Percentiles rank a stretch among this genome's conserved stretches.
phyloP scores from a whole-genome alignment of 2,329 filamentous ascomycete species.

The Neurospora crassa region DNA sequence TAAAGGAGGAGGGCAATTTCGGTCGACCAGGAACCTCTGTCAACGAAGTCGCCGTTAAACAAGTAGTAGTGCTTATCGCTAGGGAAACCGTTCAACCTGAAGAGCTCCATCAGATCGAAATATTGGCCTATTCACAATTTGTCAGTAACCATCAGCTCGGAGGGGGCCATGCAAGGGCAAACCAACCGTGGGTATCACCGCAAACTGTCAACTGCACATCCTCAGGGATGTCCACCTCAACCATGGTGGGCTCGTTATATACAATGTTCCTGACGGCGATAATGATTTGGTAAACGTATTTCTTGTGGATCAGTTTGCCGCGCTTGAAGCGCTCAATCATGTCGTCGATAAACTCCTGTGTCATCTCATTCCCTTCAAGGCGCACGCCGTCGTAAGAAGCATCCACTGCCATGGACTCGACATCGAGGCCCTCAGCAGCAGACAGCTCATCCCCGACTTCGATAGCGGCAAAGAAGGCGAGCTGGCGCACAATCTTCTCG shows the following conservation, averaged over 20 bases:
- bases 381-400: slow-evolving; percentile 74
- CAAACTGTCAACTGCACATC: slow-evolving; percentile 83
- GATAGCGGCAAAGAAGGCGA: slow-evolving; percentile 91
- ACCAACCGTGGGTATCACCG: slow-evolving; percentile 78
- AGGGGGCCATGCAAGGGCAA: background rate
- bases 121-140: slow-evolving; percentile 64
- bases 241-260: slow-evolving; percentile 92
- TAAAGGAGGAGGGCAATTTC: slow-evolving; percentile 91
- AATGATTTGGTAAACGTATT: slow-evolving; percentile 97
- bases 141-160: slow-evolving; percentile 5
- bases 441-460: slow-evolving; percentile 88
- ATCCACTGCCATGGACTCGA: slow-evolving; percentile 79
- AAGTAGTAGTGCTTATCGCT: slow-evolving; percentile 84
- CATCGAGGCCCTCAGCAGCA: slow-evolving; percentile 79
- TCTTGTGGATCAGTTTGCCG: slow-evolving; percentile 89
- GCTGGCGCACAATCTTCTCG: slow-evolving; percentile 85
- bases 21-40: slow-evolving; percentile 95
- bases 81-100: slow-evolving; percentile 80
- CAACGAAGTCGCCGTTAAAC: slow-evolving; percentile 98
- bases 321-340: slow-evolving; percentile 95
- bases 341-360: slow-evolving; percentile 91
- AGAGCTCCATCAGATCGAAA: slow-evolving; percentile 94
- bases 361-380: slow-evolving; percentile 69
- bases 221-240: slow-evolving; percentile 74
- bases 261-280: slow-evolving; percentile 82